Percentiles rank a stretch among this genome's conserved stretches.
phyloP scores from a whole-genome alignment of 2,329 filamentous ascomycete species.

The Fusarium denticulatum region DNA sequence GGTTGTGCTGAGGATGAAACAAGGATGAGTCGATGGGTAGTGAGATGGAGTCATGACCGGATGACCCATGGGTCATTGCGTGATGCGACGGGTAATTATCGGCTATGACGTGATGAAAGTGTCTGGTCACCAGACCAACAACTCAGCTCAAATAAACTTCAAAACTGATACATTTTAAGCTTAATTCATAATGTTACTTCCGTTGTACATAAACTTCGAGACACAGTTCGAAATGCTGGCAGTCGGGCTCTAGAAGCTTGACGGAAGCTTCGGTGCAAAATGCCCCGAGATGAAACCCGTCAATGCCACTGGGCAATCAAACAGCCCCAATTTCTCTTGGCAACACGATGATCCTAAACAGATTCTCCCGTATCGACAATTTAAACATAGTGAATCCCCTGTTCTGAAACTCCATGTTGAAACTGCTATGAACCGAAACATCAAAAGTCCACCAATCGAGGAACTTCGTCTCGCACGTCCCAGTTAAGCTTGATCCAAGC shows the following conservation, averaged over 20 bases:
- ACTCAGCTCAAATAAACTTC: neutral
- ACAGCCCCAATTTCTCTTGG: neutral
- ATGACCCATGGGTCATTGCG: neutral
- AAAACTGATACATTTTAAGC: neutral
- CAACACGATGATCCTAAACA: neutral
- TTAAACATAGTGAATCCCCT: neutral
- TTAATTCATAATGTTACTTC: rapidly evolving
- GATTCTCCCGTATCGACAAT: neutral
- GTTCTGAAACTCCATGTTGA: slow-evolving; percentile 19
- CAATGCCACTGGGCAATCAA: slow-evolving; percentile 10
- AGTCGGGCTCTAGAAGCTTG: neutral
- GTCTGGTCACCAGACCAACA: neutral
- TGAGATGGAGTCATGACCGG: slow-evolving; percentile 6
- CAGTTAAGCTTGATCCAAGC: neutral
- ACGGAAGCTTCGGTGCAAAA: neutral
- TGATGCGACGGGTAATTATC: slow-evolving; percentile 37
- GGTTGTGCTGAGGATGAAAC: neutral
- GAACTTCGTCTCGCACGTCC: neutral
- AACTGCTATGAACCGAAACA: neutral
- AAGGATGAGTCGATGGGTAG: neutral
- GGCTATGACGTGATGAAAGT: slow-evolving; percentile 19
- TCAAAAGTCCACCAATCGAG: slow-evolving; percentile 23
- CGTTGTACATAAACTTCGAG: rapidly evolving
- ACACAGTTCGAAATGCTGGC: rapidly evolving
- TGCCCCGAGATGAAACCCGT: slow-evolving; percentile 1